Base-by-base conservation (phyloP, 2,329 filamentous ascomycete genomes). In the Pseudocercospora cruenta region DNA sequence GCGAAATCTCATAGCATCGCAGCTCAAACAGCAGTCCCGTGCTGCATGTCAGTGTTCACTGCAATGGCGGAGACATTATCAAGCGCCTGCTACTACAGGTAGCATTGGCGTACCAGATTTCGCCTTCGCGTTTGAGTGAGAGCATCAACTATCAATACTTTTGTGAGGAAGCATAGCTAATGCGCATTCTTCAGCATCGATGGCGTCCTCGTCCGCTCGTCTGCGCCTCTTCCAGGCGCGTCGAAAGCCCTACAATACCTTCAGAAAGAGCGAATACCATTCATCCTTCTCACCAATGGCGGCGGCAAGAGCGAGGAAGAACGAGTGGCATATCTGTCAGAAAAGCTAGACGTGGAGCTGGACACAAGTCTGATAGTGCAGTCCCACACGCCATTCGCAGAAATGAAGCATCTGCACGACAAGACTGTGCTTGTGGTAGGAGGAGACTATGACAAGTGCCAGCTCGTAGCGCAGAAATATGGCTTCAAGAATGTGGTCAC, bases 281-380 rank as follows among this genome's bases (percentile, higher is more conserved):
- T 96, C 81, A 94, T 99, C 74, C 87, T 99, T 36, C 85, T 99
- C 69, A 99, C 95, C 66, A 99, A 99, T 80, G 95, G 95, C 72
- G 95, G 95, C 49, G 95, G 95, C 65, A 93, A 91, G 75, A 87
- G 89, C 69, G 94, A 98, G 80, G 82, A 82, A 2, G 89, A 91
- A 65, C 87, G 92, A 19, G 90, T 93, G 31, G 82, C 82, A 7
- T 90, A 94, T 67, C 83, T 96, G 61, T 89, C 86, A 71, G 78
- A 85, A 51, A 88, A 88, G 71, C 85, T 96, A 6, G 82, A 86
- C 26, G 82, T 93, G 1, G 79, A 84, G 16, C 82, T 95, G 51
- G 85, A 89, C 45, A 85, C 85, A 14, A 86, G 85, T 68, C 90
- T 90, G 78, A 93, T 96, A 75, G 85, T 98, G 53, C 92, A 97